phyloP scores from a whole-genome alignment of 2,329 filamentous ascomycete species.

The Tothia fuscella region DNA sequence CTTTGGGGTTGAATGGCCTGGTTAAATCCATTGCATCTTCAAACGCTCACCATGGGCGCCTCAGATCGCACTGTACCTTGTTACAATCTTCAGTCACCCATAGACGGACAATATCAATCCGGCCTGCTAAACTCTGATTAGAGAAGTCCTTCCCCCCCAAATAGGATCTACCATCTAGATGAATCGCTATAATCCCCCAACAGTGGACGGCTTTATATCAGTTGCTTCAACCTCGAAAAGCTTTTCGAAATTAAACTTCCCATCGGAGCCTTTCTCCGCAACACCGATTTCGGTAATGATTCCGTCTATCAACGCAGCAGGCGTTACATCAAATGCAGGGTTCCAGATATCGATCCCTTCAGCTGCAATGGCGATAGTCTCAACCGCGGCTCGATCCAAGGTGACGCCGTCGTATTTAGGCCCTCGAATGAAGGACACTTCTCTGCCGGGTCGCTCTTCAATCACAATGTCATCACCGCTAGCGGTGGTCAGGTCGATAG shows the following conservation, averaged over 20 bases:
- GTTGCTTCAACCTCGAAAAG: conserved; percentile 23
- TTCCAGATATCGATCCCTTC: conserved; percentile 83
- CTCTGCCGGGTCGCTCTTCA: conserved; percentile 69
- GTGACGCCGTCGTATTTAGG: conserved; percentile 53
- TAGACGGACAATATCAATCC: too few species aligned
- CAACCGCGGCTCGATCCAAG: conserved; percentile 47
- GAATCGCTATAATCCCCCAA: conserved; percentile 4
- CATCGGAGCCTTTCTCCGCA: conserved; percentile 61
- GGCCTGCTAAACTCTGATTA: too few species aligned
- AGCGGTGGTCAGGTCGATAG: conserved; percentile 73
- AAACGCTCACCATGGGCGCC: too few species aligned
- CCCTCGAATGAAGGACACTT: conserved; percentile 76
- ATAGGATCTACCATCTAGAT: too few species aligned
- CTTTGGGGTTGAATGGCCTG: too few species aligned
- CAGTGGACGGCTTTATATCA: background rate
- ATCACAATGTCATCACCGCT: conserved; percentile 76
- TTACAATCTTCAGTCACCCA: too few species aligned
- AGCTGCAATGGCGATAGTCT: conserved; percentile 67
- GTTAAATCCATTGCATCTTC: too few species aligned
- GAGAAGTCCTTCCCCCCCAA: too few species aligned
- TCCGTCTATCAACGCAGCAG: conserved; percentile 76
- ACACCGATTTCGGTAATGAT: conserved; percentile 89
- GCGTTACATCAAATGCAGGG: conserved; percentile 92
- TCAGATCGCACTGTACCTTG: too few species aligned
- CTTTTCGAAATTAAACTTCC: conserved; percentile 49